Percentiles rank a stretch among this genome's conserved stretches.
These are phyloP conservation scores for Penicillium sp. DNA, from an alignment of 2,329 filamentous ascomycete species.

Conservation along the genomic window DNA sequence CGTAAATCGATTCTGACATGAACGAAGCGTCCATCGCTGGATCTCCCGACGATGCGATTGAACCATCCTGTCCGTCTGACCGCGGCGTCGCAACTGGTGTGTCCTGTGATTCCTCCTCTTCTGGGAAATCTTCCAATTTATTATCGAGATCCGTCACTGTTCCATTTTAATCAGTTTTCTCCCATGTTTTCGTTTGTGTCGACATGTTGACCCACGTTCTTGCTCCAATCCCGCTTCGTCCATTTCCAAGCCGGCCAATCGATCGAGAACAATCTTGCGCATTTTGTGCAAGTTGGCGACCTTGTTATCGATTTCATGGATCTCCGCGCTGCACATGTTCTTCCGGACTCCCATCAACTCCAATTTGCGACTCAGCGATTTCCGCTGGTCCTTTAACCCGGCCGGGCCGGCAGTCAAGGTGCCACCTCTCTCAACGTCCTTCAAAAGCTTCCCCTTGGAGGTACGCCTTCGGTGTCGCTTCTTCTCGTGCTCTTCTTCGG, in stretches of 20 bases:
- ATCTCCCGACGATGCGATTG: conserved; percentile 54
- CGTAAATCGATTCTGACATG: conserved; percentile 98
- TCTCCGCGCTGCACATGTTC: conserved; percentile 96
- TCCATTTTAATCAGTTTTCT: conserved; percentile 4
- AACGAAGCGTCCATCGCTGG: conserved; percentile 61
- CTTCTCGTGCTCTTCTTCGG: conserved; percentile 62
- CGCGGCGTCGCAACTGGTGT: conserved; percentile 35
- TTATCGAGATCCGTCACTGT: conserved; percentile 59
- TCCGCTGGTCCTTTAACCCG: conserved; percentile 76
- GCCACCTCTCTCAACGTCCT: conserved; percentile 57
- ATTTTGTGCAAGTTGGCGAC: conserved; percentile 90
- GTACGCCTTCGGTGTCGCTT: conserved; percentile 68
- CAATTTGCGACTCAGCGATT: conserved; percentile 75
- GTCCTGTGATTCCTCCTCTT: conserved; percentile 44
- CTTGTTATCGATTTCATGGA: conserved; percentile 94
- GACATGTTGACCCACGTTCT: conserved; percentile 61
- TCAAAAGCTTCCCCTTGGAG: conserved; percentile 72
- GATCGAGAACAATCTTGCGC: conserved; percentile 85
- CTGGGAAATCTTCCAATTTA: conserved; percentile 59
- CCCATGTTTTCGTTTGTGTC: background rate
- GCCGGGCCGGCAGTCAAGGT: conserved; percentile 62
- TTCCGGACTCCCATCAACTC: conserved; percentile 91
- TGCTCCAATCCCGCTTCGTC: conserved; percentile 89
- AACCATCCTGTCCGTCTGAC: conserved; percentile 42
- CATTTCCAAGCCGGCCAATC: conserved; percentile 80